Evolutionary conservation across 352 stramenopile genomes (phyloP).

Genomic region (Pythium chondricola): DNA sequence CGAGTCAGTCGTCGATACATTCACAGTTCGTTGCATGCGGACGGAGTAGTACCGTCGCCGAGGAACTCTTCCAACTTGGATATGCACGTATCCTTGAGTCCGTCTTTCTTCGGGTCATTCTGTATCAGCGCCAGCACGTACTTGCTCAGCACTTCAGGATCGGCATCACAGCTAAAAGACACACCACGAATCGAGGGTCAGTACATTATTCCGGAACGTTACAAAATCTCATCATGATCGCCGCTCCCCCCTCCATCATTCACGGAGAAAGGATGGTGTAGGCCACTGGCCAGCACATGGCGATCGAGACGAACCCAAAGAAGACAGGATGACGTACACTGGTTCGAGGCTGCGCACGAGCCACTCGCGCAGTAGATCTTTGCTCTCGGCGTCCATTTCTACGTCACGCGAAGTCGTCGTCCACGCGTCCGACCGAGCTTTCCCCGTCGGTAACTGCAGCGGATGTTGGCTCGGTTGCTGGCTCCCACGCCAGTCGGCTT

Average conservation of each 20-base stretch:
- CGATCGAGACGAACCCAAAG: too few relatives aligned
- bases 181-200: neutral
- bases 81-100: slow-evolving; percentile 61
- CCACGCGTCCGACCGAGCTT: neutral
- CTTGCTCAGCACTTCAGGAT: slow-evolving; percentile 83
- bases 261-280: too few relatives aligned
- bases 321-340: slow-evolving; percentile 78
- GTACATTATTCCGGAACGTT: too few relatives aligned
- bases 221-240: too few relatives aligned
- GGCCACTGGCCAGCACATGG: too few relatives aligned
- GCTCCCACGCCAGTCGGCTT: slow-evolving; percentile 4
- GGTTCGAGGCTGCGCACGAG: slow-evolving; percentile 79
- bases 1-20: too few relatives aligned
- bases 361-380: slow-evolving; percentile 82
- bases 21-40: too few relatives aligned
- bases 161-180: slow-evolving; percentile 64
- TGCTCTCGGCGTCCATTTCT: slow-evolving; percentile 68
- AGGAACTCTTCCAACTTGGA: slow-evolving; percentile 83
- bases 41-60: slow-evolving; percentile 71
- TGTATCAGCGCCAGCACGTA: slow-evolving; percentile 84
- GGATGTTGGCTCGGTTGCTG: slow-evolving; percentile 1
- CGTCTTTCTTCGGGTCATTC: slow-evolving; percentile 69
- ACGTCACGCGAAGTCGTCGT: neutral
- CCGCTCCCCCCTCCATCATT: slow-evolving; percentile 1
- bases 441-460: neutral